These are phyloP conservation scores for Phellopilus nigrolimitatus DNA, from an alignment of 1,284 basidiomycete species.

Conservation along the genomic window DNA sequence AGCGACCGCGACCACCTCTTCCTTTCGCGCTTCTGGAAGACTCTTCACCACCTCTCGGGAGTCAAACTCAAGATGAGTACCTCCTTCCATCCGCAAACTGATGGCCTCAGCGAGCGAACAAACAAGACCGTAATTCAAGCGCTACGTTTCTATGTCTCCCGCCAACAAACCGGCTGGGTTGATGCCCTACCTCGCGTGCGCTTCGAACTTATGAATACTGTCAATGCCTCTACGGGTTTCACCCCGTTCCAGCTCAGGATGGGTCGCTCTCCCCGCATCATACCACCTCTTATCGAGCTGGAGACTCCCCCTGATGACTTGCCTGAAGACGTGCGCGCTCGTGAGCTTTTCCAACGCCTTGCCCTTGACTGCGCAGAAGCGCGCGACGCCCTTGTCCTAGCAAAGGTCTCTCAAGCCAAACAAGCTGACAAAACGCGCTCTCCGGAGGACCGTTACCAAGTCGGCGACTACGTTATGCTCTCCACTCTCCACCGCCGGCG, in stretches of 20 bases:
- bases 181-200: conserved; percentile 30
- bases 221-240: conserved; percentile 29
- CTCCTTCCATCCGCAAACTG: conserved; percentile 25
- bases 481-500: conserved; percentile 18
- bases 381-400: neutral
- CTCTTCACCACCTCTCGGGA: conserved; percentile 22
- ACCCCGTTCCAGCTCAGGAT: conserved; percentile 32
- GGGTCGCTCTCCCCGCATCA: conserved; percentile 25
- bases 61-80: conserved; percentile 25
- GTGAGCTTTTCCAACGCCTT: neutral
- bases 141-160: conserved; percentile 31
- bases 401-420: conserved; percentile 19
- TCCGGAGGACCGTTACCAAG: conserved; percentile 8
- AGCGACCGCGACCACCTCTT: conserved; percentile 26
- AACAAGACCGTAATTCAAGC: conserved; percentile 33
- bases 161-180: conserved; percentile 35
- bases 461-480: conserved; percentile 23
- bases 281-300: conserved; percentile 21
- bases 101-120: conserved; percentile 29
- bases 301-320: neutral
- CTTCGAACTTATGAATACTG: conserved; percentile 37
- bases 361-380: neutral
- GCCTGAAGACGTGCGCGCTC: neutral
- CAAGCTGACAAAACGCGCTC: conserved; percentile 21
- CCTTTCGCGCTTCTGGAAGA: conserved; percentile 25